A percentile compares a stretch with the other conserved stretches of the same genome.
Evolutionary conservation across 768 basidiomycete genomes (phyloP).

Genomic region (Lactarius psammicola): DNA sequence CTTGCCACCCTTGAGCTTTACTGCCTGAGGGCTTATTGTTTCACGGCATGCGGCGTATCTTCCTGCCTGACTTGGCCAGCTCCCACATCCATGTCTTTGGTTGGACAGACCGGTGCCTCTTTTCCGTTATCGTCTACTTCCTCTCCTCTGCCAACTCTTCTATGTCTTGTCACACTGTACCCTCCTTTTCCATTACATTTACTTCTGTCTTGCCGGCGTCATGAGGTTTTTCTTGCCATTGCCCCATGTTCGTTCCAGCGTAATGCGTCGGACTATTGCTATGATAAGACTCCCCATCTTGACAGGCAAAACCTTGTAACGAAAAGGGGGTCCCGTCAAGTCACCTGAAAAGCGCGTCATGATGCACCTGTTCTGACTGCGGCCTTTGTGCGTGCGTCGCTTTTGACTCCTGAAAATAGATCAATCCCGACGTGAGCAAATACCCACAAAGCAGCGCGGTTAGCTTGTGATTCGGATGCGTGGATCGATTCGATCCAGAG

Average conservation of each 20-base stretch:
- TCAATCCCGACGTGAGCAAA: conserved; percentile 1
- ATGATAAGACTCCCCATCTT: conserved; percentile 9
- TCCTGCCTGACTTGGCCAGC: conserved; percentile 12
- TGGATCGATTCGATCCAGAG: conserved; percentile 6
- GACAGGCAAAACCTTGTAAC: conserved; percentile 25
- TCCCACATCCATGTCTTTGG: neutral
- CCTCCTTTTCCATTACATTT: neutral
- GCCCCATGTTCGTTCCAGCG: conserved; percentile 4
- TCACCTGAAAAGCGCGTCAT: conserved; percentile 20
- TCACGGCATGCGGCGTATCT: conserved; percentile 9
- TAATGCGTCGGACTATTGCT: conserved; percentile 3
- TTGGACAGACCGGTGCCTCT: conserved; percentile 11
- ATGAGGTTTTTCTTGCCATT: neutral
- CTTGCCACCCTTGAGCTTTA: neutral
- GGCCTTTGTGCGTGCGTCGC: conserved; percentile 11
- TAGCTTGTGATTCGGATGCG: conserved; percentile 1
- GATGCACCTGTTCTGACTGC: neutral
- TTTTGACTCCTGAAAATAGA: conserved; percentile 1
- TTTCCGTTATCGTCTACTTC: conserved; percentile 2
- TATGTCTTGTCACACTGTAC: neutral
- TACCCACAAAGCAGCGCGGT: neutral
- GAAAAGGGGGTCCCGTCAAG: conserved; percentile 3
- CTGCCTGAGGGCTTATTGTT: conserved; percentile 2
- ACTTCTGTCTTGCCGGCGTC: conserved; percentile 10
- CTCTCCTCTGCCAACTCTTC: conserved; percentile 4